phyloP scores from a whole-genome alignment of 202 grass and related monocot genomes.

The Panicum hallii region DNA sequence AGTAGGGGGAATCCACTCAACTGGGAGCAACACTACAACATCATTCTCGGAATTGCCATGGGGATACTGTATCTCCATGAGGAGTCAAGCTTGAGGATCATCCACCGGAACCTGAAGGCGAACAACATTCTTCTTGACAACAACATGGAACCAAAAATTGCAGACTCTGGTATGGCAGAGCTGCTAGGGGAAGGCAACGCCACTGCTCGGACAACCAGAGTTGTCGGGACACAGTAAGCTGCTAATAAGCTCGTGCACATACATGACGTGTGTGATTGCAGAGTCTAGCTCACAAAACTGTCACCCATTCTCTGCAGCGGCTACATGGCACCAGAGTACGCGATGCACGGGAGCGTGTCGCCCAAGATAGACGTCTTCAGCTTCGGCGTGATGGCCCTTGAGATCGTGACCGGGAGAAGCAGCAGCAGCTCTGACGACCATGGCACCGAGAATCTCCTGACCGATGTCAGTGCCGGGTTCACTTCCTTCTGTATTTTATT shows the following conservation, averaged over 20 bases:
- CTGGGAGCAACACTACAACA: slow-evolving; percentile 54
- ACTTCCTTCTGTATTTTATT: too few relatives aligned
- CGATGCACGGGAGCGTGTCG: slow-evolving; percentile 15
- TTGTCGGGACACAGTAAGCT: slow-evolving; percentile 56
- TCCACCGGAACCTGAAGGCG: slow-evolving; percentile 59
- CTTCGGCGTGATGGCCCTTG: slow-evolving; percentile 51
- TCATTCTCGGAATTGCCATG: slow-evolving; percentile 57
- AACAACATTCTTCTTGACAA: slow-evolving; percentile 57
- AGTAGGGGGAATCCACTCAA: not conserved
- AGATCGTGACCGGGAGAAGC: slow-evolving; percentile 47
- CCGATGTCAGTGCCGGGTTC: slow-evolving; percentile 21
- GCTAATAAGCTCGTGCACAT: not conserved
- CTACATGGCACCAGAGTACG: slow-evolving; percentile 50
- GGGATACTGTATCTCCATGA: slow-evolving; percentile 63
- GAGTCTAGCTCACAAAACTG: too few relatives aligned
- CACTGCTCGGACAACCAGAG: slow-evolving; percentile 21
- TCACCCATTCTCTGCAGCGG: slow-evolving; percentile 27
- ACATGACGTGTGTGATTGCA: too few relatives aligned
- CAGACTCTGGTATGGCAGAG: slow-evolving; percentile 55
- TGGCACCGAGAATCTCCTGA: slow-evolving; percentile 42
- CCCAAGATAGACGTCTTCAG: slow-evolving; percentile 57
- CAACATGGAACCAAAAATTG: slow-evolving; percentile 58
- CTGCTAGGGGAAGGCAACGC: slow-evolving; percentile 43
- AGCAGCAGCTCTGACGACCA: slow-evolving; percentile 30
- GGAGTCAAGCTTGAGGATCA: slow-evolving; percentile 55